Conservation (phyloP, 441 rosid species). For the Arabidopsis lyrata region DNA sequence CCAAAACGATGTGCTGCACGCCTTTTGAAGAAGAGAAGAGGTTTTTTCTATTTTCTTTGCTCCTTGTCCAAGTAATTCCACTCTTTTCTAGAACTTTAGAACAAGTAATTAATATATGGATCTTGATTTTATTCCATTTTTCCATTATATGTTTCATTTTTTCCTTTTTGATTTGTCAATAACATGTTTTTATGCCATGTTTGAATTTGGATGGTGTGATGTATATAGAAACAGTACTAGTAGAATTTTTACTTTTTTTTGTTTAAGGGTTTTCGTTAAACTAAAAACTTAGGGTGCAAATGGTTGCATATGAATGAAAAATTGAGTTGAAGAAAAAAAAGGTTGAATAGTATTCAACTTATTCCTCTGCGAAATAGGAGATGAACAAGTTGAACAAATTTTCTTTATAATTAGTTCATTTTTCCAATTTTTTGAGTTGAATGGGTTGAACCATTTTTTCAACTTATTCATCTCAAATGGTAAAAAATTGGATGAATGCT, state of each 20-base stretch:
- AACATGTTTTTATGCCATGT: neutral
- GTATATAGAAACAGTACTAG: neutral
- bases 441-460: too few relatives aligned
- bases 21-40: constrained; percentile 32
- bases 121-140: constrained; percentile 18
- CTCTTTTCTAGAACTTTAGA: neutral
- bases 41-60: neutral
- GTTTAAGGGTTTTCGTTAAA: neutral
- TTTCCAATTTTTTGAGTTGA: too few relatives aligned
- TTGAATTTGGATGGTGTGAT: neutral
- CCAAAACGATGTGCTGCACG: constrained; percentile 49
- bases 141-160: neutral
- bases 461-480: too few relatives aligned
- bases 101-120: constrained; percentile 9
- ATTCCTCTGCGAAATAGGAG: too few relatives aligned
- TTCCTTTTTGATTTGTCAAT: neutral
- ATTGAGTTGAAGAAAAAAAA: too few relatives aligned
- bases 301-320: too few relatives aligned
- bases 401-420: too few relatives aligned
- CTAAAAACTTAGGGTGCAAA: too few relatives aligned
- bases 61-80: constrained; percentile 38
- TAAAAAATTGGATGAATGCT: too few relatives aligned
- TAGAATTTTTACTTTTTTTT: too few relatives aligned
- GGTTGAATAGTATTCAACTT: too few relatives aligned
- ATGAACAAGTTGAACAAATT: too few relatives aligned